A percentile compares a stretch with the other conserved stretches of the same genome.
phyloP scores from a whole-genome alignment of 2,329 filamentous ascomycete genomes.

The Beauveria bassiana region DNA sequence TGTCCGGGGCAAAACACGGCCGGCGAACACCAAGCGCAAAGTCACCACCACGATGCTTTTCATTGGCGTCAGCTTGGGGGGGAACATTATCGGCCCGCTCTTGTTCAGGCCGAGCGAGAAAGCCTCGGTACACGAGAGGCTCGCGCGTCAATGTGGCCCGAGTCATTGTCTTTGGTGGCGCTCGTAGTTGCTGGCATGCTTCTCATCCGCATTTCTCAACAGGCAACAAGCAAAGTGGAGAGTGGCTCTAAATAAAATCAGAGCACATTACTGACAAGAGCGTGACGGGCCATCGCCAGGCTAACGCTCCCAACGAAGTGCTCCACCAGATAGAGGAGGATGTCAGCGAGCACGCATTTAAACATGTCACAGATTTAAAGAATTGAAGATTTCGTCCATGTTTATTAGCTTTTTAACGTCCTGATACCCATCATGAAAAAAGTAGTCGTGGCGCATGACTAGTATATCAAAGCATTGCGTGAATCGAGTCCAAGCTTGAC shows the following conservation, averaged over 20 bases:
- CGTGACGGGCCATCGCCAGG: constrained; percentile 35
- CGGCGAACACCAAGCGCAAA: constrained; percentile 62
- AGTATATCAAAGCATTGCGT: too few species aligned
- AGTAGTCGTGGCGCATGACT: too few species aligned
- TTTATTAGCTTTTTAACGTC: constrained; percentile 25
- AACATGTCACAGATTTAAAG: constrained; percentile 47
- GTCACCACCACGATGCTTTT: constrained; percentile 54
- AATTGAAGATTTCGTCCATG: constrained; percentile 56
- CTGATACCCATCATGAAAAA: neutral
- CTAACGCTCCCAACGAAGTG: constrained; percentile 18
- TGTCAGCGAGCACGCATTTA: constrained; percentile 33
- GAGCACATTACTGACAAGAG: constrained; percentile 46
- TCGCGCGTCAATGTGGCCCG: constrained; percentile 52
- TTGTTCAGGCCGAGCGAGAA: constrained; percentile 50
- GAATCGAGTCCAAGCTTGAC: too few species aligned
- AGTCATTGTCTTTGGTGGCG: constrained; percentile 47
- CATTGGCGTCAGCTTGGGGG: constrained; percentile 53
- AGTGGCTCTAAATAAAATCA: constrained; percentile 31
- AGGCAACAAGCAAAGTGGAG: constrained; percentile 32
- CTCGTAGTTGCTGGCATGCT: constrained; percentile 31
- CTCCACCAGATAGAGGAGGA: constrained; percentile 15
- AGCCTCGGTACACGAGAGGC: constrained; percentile 49
- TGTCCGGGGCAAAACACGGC: constrained; percentile 51
- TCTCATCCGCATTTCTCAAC: constrained; percentile 42
- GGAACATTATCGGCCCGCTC: constrained; percentile 58